Evolutionary conservation across 2,329 filamentous ascomycete genomes (phyloP), one percentile per base, ranked within the genome.

Genomic region (Trichoderma oligosporum): DNA sequence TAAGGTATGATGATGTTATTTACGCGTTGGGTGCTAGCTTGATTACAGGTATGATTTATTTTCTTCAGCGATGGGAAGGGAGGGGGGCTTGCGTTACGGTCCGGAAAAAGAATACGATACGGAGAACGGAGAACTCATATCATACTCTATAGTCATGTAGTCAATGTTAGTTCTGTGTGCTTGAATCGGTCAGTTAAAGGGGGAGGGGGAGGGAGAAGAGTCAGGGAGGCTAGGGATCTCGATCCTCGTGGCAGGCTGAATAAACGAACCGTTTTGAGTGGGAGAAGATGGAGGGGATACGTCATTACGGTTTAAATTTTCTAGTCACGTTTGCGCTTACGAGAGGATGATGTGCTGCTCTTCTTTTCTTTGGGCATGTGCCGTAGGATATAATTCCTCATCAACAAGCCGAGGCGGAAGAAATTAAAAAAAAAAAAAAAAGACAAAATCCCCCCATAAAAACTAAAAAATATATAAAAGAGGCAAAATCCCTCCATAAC

Each of bases 1-100:
- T n/a, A n/a, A n/a, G n/a, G 46, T 35, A 49, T n/a, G 31, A 39
- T 41, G 33, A 39, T 51, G 47, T 51, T 39, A 39, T 41, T 51
- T 25, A 18, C 36, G 20, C 31, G 46, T n/a, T n/a, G 45, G 14
- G 8, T 2, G 29, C 31, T 49, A 49, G 46, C 25, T 36, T 11
- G 31, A 49, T 49, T 35, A n/a, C n/a, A n/a, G n/a, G n/a, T n/a
- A 25, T 36, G 44, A 29, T 29, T 48, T 48, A 31, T n/a, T 6
- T 22, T 4, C 8, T 25, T 24, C 20, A 35, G 29, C 29, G 31
- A 48, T 48, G 45, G 33, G 11, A 31, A 6, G 27, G 11, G 27
- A 11, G 27, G 27, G 11, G 35, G 46, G 33, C 35, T 51, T 29
- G 47, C 47, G 35, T 51, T 39, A 39, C 47, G 24, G 47, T 51